phyloP scores from a whole-genome alignment of 768 basidiomycete genomes.

The Pulveroboletus sp. region DNA sequence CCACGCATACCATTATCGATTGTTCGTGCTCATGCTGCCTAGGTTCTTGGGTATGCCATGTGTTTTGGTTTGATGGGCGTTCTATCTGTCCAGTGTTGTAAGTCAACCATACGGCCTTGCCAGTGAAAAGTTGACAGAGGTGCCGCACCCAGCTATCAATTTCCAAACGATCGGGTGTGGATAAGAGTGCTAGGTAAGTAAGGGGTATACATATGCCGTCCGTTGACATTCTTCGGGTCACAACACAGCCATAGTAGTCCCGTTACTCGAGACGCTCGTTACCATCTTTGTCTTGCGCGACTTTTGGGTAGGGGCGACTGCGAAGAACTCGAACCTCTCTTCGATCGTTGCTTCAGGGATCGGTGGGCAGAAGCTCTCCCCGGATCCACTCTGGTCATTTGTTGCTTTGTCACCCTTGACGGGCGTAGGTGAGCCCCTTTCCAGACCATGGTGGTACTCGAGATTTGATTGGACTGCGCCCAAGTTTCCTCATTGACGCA shows the following conservation, averaged over 20 bases:
- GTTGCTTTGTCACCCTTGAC: background rate
- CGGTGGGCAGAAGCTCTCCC: background rate
- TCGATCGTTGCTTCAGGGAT: constrained; percentile 1
- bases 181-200: no score
- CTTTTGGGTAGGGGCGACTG: constrained; percentile 7
- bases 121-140: no score
- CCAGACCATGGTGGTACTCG: background rate
- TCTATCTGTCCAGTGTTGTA: background rate
- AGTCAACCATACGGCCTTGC: no score
- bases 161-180: no score
- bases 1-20: no score
- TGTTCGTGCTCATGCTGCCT: background rate
- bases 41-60: constrained; percentile 6
- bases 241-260: background rate
- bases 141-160: no score
- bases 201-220: background rate
- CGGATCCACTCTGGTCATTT: constrained; percentile 12
- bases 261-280: background rate
- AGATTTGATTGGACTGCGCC: background rate
- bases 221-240: background rate
- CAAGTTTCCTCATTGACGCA: constrained; percentile 7
- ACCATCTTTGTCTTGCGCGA: constrained; percentile 9
- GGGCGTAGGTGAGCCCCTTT: constrained; percentile 2
- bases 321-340: constrained; percentile 5
- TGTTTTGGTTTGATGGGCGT: constrained; percentile 9